phyloP scores from a whole-genome alignment of 805 yeast species.

The Saitoella complicata region DNA sequence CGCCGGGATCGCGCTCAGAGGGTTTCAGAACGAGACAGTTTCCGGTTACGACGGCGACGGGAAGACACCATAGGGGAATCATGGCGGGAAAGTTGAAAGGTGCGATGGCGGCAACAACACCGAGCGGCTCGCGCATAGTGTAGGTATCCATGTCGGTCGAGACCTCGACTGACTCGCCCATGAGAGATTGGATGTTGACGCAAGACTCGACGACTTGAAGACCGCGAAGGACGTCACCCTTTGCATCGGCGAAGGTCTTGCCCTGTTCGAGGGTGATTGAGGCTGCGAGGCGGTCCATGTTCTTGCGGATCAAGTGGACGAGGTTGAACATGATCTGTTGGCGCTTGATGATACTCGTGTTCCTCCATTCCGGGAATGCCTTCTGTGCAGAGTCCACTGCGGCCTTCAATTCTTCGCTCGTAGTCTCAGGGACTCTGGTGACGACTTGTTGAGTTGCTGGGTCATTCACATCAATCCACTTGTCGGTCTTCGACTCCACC shows the following conservation, averaged over 20 bases:
- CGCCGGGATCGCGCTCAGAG: slow-evolving; percentile 67
- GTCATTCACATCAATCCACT: slow-evolving; percentile 56
- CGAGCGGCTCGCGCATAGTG: slow-evolving; percentile 32
- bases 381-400: slow-evolving; percentile 49
- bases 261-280: slow-evolving; percentile 58
- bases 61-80: slow-evolving; percentile 60
- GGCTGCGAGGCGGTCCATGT: slow-evolving; percentile 54
- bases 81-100: slow-evolving; percentile 78
- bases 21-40: slow-evolving; percentile 58
- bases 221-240: slow-evolving; percentile 61
- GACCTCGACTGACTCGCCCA: slow-evolving; percentile 16
- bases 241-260: slow-evolving; percentile 57
- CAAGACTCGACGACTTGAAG: slow-evolving; percentile 68
- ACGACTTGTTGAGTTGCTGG: slow-evolving; percentile 55
- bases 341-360: slow-evolving; percentile 32
- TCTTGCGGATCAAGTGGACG: slow-evolving; percentile 44
- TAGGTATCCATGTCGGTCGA: slow-evolving; percentile 22
- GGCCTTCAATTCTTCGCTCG: slow-evolving; percentile 44
- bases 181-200: slow-evolving; percentile 29
- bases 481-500: slow-evolving; percentile 31
- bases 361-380: slow-evolving; percentile 46
- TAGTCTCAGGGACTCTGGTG: slow-evolving; percentile 55
- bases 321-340: slow-evolving; percentile 55
- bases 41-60: slow-evolving; percentile 50
- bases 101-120: slow-evolving; percentile 61